phyloP scores from a whole-genome alignment of 768 basidiomycete species.

The Tremella yokohamensis region DNA sequence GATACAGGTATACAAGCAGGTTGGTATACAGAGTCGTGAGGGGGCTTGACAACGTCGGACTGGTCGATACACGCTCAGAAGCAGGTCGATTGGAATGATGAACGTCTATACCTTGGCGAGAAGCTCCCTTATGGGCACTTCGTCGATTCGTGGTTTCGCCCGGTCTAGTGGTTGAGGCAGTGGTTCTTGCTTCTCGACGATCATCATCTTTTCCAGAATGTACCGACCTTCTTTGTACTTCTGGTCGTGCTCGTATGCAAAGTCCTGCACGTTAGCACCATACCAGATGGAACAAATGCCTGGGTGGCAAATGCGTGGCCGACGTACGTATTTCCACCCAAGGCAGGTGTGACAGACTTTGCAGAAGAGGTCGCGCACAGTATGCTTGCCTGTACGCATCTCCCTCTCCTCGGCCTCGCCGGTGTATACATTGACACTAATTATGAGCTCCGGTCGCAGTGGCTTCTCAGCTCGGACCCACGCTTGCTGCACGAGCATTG shows the following conservation, averaged over 20 bases:
- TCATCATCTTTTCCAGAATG: constrained; percentile 74
- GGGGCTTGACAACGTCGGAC: constrained; percentile 2
- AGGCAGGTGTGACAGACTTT: constrained; percentile 78
- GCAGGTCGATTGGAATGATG: neutral
- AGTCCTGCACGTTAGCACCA: constrained; percentile 61
- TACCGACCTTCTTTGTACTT: constrained; percentile 98
- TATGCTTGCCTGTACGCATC: constrained; percentile 97
- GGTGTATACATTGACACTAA: constrained; percentile 84
- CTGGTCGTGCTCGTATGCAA: constrained; percentile 82
- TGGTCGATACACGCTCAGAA: constrained; percentile 1
- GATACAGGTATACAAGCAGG: neutral
- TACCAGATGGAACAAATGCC: neutral
- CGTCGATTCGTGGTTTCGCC: constrained; percentile 30
- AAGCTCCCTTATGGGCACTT: constrained; percentile 23
- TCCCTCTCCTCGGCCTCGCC: constrained; percentile 85
- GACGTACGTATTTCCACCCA: constrained; percentile 96
- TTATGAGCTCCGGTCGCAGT: neutral
- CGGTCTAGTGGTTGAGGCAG: constrained; percentile 17
- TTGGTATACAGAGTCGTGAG: neutral
- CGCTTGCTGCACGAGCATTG: constrained; percentile 92
- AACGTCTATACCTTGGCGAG: constrained; percentile 19
- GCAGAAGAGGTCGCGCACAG: constrained; percentile 92
- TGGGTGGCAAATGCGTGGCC: neutral
- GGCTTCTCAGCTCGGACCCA: constrained; percentile 54
- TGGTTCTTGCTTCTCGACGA: constrained; percentile 36